Percentiles rank a stretch among this genome's conserved stretches.
phyloP scores from a whole-genome alignment of 2,329 filamentous ascomycete species.

The Raffaelea arxii region DNA sequence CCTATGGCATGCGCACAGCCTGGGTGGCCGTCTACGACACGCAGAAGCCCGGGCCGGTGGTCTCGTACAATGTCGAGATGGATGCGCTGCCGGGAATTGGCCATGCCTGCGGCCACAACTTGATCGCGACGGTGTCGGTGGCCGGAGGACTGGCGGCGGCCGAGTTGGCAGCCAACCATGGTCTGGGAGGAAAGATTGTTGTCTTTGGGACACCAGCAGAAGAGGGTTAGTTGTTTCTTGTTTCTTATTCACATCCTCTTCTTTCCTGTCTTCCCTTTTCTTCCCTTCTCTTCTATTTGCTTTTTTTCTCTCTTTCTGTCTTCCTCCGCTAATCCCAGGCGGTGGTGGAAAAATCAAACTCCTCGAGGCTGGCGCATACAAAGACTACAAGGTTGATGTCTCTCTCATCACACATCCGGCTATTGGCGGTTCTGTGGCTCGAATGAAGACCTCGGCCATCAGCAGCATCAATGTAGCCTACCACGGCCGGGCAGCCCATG shows the following conservation, averaged over 20 bases:
- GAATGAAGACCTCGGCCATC: constrained; percentile 44
- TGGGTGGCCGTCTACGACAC: constrained; percentile 41
- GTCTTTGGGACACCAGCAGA: constrained; percentile 45
- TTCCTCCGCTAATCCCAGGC: neutral
- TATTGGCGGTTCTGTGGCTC: constrained; percentile 31
- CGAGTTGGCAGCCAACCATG: constrained; percentile 28
- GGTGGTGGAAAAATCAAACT: constrained; percentile 40
- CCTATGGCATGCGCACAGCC: constrained; percentile 41
- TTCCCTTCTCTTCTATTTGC: neutral
- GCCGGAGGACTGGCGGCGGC: constrained; percentile 37
- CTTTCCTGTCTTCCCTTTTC: neutral
- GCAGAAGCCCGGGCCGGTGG: constrained; percentile 32
- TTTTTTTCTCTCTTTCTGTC: neutral
- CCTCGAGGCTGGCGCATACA: constrained; percentile 33
- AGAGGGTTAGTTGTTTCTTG: constrained; percentile 25
- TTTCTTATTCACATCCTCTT: neutral
- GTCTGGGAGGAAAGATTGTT: constrained; percentile 32
- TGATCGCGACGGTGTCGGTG: constrained; percentile 39
- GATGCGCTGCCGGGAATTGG: constrained; percentile 40
- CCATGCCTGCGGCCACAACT: constrained; percentile 46
- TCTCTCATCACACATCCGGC: constrained; percentile 33
- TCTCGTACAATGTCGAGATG: constrained; percentile 39
- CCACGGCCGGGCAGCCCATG: constrained; percentile 45
- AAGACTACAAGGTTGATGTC: constrained; percentile 25
- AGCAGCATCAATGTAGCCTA: constrained; percentile 39